phyloP scores from a whole-genome alignment of 2,329 filamentous ascomycete genomes.

The Cadophora sp. region DNA sequence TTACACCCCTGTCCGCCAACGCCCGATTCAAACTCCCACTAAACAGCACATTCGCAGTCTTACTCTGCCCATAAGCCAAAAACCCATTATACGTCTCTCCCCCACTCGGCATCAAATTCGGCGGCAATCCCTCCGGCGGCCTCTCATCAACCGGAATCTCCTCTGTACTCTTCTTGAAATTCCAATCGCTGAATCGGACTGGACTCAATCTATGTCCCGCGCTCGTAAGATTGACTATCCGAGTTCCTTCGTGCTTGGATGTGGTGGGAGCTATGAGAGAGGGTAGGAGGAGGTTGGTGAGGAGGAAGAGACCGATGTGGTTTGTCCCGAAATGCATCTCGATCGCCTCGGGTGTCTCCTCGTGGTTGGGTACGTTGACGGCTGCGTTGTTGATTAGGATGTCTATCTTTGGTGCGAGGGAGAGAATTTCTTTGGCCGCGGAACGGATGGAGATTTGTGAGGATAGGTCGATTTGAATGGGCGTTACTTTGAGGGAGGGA shows the following conservation, averaged over 20 bases:
- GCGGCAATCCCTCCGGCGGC: conserved; percentile 23
- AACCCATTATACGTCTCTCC: conserved; percentile 32
- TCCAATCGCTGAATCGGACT: conserved; percentile 48
- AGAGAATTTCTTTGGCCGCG: conserved; percentile 48
- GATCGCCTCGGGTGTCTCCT: conserved; percentile 47
- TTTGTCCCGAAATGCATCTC: conserved; percentile 44
- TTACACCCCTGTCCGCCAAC: conserved; percentile 29
- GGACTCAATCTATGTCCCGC: conserved; percentile 48
- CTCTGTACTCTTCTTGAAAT: conserved; percentile 40
- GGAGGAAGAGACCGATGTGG: conserved; percentile 41
- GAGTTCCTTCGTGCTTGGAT: conserved; percentile 11
- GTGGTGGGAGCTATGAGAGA: conserved; percentile 24
- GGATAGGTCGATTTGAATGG: conserved; percentile 45
- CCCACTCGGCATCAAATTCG: conserved; percentile 2
- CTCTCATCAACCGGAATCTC: conserved; percentile 30
- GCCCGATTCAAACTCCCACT: conserved; percentile 20
- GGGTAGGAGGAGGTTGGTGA: conserved; percentile 40
- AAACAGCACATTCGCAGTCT: conserved; percentile 51
- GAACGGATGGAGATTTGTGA: conserved; percentile 50
- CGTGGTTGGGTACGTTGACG: conserved; percentile 44
- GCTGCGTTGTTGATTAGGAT: conserved; percentile 53
- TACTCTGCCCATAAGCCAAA: conserved; percentile 52
- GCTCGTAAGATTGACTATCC: conserved; percentile 50
- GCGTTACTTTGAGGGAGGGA: neutral
- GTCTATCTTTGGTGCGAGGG: conserved; percentile 48